Conservation (phyloP, 106 monocot genomes). For the Posidonia australis region DNA sequence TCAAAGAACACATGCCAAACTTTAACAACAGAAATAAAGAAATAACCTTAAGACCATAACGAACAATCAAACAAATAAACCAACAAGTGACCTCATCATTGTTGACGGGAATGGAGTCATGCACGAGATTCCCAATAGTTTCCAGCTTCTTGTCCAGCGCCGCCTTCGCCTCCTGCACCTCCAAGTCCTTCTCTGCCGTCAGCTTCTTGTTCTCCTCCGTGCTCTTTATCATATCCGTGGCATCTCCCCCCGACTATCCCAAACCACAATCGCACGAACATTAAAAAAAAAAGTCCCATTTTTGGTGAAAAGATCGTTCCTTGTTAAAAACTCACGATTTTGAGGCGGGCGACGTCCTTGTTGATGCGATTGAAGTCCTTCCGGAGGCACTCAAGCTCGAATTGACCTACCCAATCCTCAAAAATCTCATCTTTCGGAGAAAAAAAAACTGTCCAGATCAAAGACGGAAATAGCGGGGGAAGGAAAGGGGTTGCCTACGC, state of each 20-base stretch:
- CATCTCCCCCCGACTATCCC: conserved; percentile 57
- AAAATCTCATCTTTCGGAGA: conserved; percentile 1
- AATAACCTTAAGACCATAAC: not conserved
- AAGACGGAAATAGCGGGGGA: not conserved
- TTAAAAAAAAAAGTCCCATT: not conserved
- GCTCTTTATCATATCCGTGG: conserved; percentile 63
- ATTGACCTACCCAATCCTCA: conserved; percentile 42
- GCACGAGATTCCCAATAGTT: conserved; percentile 73
- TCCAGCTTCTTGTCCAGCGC: conserved; percentile 56
- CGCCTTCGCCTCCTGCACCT: conserved; percentile 77
- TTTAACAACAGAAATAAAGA: not conserved
- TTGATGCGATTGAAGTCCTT: conserved; percentile 87
- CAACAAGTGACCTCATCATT: conserved; percentile 57
- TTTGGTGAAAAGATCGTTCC: not conserved
- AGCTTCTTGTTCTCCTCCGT: conserved; percentile 73
- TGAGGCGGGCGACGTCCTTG: conserved; percentile 72
- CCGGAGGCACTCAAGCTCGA: conserved; percentile 63
- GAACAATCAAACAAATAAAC: not conserved
- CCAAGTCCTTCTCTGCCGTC: conserved; percentile 47
- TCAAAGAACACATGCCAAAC: not conserved
- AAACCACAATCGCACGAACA: not conserved
- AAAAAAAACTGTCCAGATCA: not conserved
- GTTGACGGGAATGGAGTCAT: conserved; percentile 82
- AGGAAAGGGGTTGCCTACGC: conserved; percentile 14
- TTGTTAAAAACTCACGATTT: conserved; percentile 32